Percentiles rank a stretch among this genome's conserved stretches.
These are phyloP conservation scores for Asparagopsis taxiformis DNA, from an alignment of 31 red algal genomes.

Conservation along the genomic window DNA sequence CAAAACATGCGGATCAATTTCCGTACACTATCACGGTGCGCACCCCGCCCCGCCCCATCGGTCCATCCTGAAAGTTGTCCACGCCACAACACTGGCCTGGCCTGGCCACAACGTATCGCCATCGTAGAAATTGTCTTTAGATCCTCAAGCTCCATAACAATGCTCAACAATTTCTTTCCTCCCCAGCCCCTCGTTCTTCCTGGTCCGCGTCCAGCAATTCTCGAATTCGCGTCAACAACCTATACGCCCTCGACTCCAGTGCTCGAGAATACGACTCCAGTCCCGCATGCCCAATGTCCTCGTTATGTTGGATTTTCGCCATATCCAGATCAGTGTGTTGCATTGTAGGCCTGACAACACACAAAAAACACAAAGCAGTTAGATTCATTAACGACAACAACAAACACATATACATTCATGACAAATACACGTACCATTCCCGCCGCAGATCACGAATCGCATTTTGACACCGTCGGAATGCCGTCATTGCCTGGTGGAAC, in stretches of 20 bases:
- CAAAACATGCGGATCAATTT: background rate
- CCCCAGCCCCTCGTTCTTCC: background rate
- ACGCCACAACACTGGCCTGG: background rate
- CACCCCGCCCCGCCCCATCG: background rate
- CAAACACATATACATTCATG: too few species aligned
- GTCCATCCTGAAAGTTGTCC: background rate
- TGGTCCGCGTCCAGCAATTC: constrained; percentile 68
- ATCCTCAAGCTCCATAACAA: background rate
- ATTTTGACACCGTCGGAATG: constrained; percentile 75
- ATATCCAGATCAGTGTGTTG: constrained; percentile 93
- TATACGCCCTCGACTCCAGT: constrained; percentile 84
- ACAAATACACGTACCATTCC: constrained; percentile 69
- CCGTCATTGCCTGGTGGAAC: constrained; percentile 76
- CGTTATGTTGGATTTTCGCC: constrained; percentile 89
- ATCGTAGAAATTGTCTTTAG: background rate
- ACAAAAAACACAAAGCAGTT: constrained; percentile 7
- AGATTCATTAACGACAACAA: too few species aligned
- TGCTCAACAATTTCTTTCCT: too few species aligned
- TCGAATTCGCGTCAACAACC: constrained; percentile 58
- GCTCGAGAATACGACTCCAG: constrained; percentile 94
- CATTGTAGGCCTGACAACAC: constrained; percentile 67
- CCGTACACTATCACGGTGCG: background rate
- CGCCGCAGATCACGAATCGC: constrained; percentile 70
- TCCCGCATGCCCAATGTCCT: constrained; percentile 86
- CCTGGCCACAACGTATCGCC: background rate